These are phyloP conservation scores for Daldinia caldariorum DNA, from an alignment of 495 filamentous ascomycete genomes.

Conservation along the genomic window DNA sequence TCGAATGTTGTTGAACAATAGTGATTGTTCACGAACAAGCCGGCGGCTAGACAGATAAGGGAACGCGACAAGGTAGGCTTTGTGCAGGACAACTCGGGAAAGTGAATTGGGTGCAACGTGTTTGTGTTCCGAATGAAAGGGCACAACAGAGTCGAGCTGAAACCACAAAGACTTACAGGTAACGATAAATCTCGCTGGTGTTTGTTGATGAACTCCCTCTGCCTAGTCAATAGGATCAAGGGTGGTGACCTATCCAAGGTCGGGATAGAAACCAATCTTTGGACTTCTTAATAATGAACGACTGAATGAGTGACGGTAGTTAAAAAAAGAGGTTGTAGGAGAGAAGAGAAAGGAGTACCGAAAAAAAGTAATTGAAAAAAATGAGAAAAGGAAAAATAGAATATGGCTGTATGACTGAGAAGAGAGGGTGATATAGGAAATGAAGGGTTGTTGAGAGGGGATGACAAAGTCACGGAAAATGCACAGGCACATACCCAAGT, in stretches of 20 bases:
- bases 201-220: conserved; percentile 22
- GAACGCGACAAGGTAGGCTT: conserved; percentile 18
- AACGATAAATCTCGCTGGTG: conserved; percentile 16
- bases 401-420: conserved; percentile 1
- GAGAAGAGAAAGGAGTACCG: conserved; percentile 27
- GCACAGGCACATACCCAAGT: neutral
- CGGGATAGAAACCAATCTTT: conserved; percentile 8
- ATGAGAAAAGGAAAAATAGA: conserved; percentile 24
- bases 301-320: conserved; percentile 35
- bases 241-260: conserved; percentile 19
- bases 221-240: conserved; percentile 15
- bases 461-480: neutral
- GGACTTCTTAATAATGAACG: conserved; percentile 32
- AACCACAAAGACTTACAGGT: conserved; percentile 40
- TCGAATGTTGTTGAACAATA: conserved; percentile 30
- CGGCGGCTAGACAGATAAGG: conserved; percentile 1
- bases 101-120: conserved; percentile 12
- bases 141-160: conserved; percentile 12
- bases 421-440: conserved; percentile 17
- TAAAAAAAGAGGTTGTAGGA: conserved; percentile 26
- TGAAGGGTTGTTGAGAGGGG: conserved; percentile 1
- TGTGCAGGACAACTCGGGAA: conserved; percentile 12
- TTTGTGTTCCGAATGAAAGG: conserved; percentile 28
- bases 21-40: conserved; percentile 34
- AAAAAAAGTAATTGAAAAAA: conserved; percentile 29